A percentile compares a stretch with the other conserved stretches of the same genome.
These are phyloP conservation scores for Inga laurina DNA, from an alignment of 306 rosid genomes.

Conservation along the genomic window DNA sequence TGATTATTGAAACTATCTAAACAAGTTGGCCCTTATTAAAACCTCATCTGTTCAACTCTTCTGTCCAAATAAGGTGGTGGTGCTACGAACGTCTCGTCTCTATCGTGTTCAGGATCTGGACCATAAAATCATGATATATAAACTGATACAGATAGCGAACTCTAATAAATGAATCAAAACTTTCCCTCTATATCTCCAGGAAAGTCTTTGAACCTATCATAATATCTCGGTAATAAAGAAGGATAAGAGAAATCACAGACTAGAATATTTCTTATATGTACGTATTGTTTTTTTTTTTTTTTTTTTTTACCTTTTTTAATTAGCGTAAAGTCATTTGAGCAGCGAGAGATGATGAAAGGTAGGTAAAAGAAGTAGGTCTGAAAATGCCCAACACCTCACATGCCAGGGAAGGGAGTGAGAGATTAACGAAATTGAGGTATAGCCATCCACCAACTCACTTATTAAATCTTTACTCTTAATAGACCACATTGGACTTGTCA, in stretches of 20 bases:
- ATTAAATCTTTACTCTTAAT: not conserved
- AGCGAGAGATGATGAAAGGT: not conserved
- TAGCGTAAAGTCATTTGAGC: not conserved
- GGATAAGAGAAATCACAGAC: not conserved
- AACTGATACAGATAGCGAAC: not conserved
- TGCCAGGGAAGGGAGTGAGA: conserved; percentile 23
- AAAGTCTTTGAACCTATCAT: not conserved
- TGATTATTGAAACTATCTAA: too few relatives aligned
- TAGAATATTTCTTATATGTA: too few relatives aligned
- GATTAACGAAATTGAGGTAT: not conserved
- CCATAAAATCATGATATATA: not conserved
- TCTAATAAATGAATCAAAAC: not conserved
- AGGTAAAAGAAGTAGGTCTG: not conserved
- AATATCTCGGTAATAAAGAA: not conserved
- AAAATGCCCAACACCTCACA: conserved; percentile 4
- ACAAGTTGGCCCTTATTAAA: not conserved
- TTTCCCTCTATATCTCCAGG: not conserved
- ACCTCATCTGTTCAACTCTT: not conserved
- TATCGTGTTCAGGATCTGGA: not conserved
- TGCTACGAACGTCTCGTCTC: not conserved
- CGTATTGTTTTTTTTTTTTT: too few relatives aligned
- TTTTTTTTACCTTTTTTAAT: not conserved
- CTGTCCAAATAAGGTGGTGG: not conserved
- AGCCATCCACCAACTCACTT: not conserved
- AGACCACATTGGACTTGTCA: not conserved